Conservation (phyloP, 768 basidiomycete species). For the Lepiota subincarnata region DNA sequence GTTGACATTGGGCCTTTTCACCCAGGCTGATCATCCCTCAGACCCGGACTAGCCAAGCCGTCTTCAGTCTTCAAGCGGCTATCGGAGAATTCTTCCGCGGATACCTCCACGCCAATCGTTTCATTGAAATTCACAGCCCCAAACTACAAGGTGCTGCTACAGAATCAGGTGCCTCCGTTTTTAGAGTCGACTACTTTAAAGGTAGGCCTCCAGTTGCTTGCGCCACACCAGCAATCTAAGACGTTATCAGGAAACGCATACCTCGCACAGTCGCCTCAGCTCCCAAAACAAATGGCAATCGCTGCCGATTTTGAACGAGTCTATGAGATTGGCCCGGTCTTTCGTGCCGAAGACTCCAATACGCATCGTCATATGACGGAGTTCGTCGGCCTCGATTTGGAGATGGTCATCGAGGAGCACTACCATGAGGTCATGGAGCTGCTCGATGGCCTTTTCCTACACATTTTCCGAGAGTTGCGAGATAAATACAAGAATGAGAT, state of each 20-base stretch:
- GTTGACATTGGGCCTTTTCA: neutral
- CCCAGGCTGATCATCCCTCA: constrained; percentile 25
- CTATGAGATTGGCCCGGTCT: constrained; percentile 95
- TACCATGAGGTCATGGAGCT: constrained; percentile 97
- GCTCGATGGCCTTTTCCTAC: constrained; percentile 80
- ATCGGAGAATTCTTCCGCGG: constrained; percentile 86
- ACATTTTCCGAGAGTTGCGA: constrained; percentile 81
- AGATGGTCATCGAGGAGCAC: constrained; percentile 98
- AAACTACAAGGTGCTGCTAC: constrained; percentile 97
- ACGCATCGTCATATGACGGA: constrained; percentile 98
- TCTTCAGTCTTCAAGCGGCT: constrained; percentile 89
- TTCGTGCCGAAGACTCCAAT: constrained; percentile 96
- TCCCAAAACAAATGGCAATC: constrained; percentile 99
- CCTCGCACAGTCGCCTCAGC: constrained; percentile 94
- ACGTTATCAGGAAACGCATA: constrained; percentile 67
- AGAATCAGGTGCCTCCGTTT: constrained; percentile 94
- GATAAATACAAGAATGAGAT: constrained; percentile 81
- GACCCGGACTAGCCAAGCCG: constrained; percentile 94
- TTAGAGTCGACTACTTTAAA: constrained; percentile 98
- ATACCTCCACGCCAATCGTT: constrained; percentile 67
- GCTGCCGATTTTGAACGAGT: constrained; percentile 98
- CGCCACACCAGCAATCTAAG: neutral
- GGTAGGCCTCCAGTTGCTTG: constrained; percentile 36
- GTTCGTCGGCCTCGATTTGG: constrained; percentile 97
- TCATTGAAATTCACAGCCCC: constrained; percentile 95